A percentile compares a stretch with the other conserved stretches of the same genome.
phyloP scores from a whole-genome alignment of 495 filamentous ascomycete genomes.

The Penicillium psychrofluorescens region DNA sequence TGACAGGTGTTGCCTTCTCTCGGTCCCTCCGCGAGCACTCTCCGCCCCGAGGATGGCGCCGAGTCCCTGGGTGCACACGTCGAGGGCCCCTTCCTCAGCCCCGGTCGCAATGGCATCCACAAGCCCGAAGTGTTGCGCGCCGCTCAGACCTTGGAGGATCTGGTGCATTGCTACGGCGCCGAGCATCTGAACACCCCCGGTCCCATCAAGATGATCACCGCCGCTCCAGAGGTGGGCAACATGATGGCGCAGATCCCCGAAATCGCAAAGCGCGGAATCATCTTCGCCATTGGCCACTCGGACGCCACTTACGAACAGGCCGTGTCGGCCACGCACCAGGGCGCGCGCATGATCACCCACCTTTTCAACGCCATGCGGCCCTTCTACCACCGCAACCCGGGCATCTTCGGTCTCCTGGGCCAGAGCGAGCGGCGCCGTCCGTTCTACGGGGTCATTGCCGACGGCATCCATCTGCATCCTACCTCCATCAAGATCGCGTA shows the following conservation, averaged over 20 bases:
- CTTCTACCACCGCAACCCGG: conserved; percentile 77
- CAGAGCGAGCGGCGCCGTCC: conserved; percentile 40
- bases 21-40: conserved; percentile 51
- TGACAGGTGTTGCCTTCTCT: conserved; percentile 61
- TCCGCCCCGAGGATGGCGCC: conserved; percentile 50
- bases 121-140: conserved; percentile 55
- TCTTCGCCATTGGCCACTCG: conserved; percentile 74
- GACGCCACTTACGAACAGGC: conserved; percentile 74
- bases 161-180: conserved; percentile 62
- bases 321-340: conserved; percentile 53
- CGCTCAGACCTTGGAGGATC: conserved; percentile 43
- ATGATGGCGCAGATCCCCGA: conserved; percentile 55
- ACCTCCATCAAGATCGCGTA: conserved; percentile 53
- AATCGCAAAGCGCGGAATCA: conserved; percentile 52
- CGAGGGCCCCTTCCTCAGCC: conserved; percentile 78
- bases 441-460: conserved; percentile 55
- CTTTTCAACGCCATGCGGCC: conserved; percentile 88
- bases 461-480: conserved; percentile 58
- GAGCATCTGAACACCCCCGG: conserved; percentile 41
- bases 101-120: conserved; percentile 64
- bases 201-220: conserved; percentile 68
- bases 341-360: conserved; percentile 80
- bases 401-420: conserved; percentile 69
- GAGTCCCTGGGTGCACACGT: conserved; percentile 79
- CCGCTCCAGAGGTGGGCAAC: conserved; percentile 66